Evolutionary conservation across 139 green algal species (phyloP).

Genomic region (Ostreobium quekettii): DNA sequence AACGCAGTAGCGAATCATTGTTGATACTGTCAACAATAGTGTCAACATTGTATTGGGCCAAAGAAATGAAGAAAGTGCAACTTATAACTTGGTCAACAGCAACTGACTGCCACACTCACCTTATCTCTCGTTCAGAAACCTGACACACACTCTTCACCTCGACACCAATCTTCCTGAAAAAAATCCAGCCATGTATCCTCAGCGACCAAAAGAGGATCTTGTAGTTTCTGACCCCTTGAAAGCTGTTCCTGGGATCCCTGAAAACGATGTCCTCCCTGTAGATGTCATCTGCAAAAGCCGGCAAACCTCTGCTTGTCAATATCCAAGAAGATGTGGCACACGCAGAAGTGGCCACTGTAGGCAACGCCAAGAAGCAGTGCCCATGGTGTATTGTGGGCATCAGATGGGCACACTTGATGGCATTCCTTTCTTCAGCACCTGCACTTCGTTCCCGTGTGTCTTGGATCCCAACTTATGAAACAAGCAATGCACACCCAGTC

Average conservation of each 20-base stretch:
- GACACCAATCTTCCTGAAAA: slow-evolving; percentile 77
- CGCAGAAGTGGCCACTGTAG: too few relatives aligned
- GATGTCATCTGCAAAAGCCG: slow-evolving; percentile 53
- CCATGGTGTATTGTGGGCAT: too few relatives aligned
- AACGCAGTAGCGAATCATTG: too few relatives aligned
- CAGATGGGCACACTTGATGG: too few relatives aligned
- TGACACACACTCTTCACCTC: slow-evolving; percentile 89
- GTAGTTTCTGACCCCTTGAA: slow-evolving; percentile 84
- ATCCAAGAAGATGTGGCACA: too few relatives aligned
- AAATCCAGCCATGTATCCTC: slow-evolving; percentile 77
- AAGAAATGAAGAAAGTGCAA: slow-evolving; percentile 74
- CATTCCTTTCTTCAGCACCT: too few relatives aligned
- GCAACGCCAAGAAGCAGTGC: too few relatives aligned
- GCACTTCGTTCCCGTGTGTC: too few relatives aligned
- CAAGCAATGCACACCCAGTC: too few relatives aligned
- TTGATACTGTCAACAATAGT: too few relatives aligned
- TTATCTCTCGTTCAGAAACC: slow-evolving; percentile 8
- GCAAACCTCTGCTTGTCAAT: not conserved
- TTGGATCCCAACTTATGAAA: too few relatives aligned
- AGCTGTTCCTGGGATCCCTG: slow-evolving; percentile 68
- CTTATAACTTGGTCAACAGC: slow-evolving; percentile 74
- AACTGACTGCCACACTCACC: slow-evolving; percentile 62
- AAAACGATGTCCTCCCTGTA: slow-evolving; percentile 91
- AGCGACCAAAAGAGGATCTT: slow-evolving; percentile 84
- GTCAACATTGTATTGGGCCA: slow-evolving; percentile 69